Evolutionary conservation across 306 rosid species (phyloP).

Genomic region (cucumber (Cucumis sativus)): Cucumber_9930_V3 NC_026660.2:29953001-29953500

Average conservation of each 20-base stretch:
- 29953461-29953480: background rate
- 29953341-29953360: too few species aligned
- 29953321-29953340: too few species aligned
- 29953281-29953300: too few species aligned
- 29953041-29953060: constrained; percentile 4
- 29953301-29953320: too few species aligned
- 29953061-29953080: constrained; percentile 6
- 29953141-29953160: background rate
- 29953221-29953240: too few species aligned
- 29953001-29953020: background rate
- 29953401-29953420: background rate
- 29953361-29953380: too few species aligned
- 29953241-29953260: too few species aligned
- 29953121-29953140: background rate
- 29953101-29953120: background rate
- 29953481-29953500: background rate
- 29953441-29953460: background rate
- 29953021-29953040: background rate
- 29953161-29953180: background rate
- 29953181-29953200: background rate
- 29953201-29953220: too few species aligned
- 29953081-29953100: background rate
- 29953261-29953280: too few species aligned
- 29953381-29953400: too few species aligned
- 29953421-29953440: background rate